phyloP scores from a whole-genome alignment of 2,329 filamentous ascomycete species.

The Aureobasidium sp. region DNA sequence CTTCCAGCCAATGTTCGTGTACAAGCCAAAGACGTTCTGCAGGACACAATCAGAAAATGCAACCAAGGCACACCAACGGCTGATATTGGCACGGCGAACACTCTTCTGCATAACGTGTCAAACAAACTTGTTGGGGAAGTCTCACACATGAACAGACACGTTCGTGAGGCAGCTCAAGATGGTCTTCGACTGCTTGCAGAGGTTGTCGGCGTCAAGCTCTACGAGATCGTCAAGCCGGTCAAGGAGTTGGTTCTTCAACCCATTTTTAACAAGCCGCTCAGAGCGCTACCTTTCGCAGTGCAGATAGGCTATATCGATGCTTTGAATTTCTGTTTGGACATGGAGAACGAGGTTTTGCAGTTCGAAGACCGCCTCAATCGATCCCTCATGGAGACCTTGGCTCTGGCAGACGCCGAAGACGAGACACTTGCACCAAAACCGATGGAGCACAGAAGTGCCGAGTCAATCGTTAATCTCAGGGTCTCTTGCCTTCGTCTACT shows the following conservation, averaged over 20 bases:
- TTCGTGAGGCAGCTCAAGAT: constrained; percentile 77
- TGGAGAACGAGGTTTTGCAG: constrained; percentile 81
- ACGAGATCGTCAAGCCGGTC: constrained; percentile 82
- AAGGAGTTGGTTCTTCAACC: constrained; percentile 84
- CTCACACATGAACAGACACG: constrained; percentile 91
- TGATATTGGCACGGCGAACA: constrained; percentile 62
- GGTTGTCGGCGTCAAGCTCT: constrained; percentile 68
- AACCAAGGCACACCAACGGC: constrained; percentile 74
- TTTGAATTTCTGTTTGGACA: constrained; percentile 85
- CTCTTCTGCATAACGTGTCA: constrained; percentile 68
- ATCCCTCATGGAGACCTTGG: constrained; percentile 86
- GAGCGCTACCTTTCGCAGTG: constrained; percentile 85
- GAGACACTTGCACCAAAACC: constrained; percentile 89
- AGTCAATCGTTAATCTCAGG: constrained; percentile 82
- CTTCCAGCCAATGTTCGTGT: constrained; percentile 82
- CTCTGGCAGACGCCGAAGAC: constrained; percentile 88
- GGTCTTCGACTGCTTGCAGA: constrained; percentile 76
- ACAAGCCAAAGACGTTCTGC: constrained; percentile 75
- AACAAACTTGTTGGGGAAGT: constrained; percentile 81
- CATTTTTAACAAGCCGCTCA: constrained; percentile 90
- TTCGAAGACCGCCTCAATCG: constrained; percentile 91
- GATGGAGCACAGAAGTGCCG: constrained; percentile 88
- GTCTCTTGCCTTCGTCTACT: constrained; percentile 91
- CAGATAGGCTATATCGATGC: constrained; percentile 99
- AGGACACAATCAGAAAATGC: constrained; percentile 69